Conservation (phyloP, 179 eudicot genomes). For the Pouteria campechiana region DNA sequence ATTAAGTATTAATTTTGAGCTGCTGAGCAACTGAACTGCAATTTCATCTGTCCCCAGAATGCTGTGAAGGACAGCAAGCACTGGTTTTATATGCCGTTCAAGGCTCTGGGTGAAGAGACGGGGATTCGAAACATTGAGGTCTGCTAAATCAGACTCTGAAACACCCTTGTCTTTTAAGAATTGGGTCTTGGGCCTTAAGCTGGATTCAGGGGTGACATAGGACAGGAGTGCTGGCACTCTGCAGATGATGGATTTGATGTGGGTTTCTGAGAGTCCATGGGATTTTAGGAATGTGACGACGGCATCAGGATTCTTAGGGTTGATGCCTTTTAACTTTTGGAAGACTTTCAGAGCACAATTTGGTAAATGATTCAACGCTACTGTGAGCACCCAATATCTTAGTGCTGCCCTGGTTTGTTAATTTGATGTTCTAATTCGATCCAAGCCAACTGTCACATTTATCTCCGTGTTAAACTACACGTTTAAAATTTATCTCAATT, state of each 20-base stretch:
- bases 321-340: too few species aligned
- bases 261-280: conserved; percentile 3
- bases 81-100: not conserved
- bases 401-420: too few species aligned
- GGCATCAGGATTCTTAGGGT: too few species aligned
- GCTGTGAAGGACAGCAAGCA: not conserved
- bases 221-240: not conserved
- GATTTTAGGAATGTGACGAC: too few species aligned
- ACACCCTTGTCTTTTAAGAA: not conserved
- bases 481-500: too few species aligned
- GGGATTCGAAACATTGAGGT: not conserved
- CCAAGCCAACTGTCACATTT: too few species aligned
- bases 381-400: too few species aligned
- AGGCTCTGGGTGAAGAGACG: not conserved
- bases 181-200: conserved; percentile 1
- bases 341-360: too few species aligned
- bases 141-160: not conserved
- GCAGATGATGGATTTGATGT: not conserved
- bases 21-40: not conserved
- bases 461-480: too few species aligned
- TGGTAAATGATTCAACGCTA: too few species aligned
- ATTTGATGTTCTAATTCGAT: too few species aligned
- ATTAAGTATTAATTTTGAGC: not conserved
- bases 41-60: not conserved
- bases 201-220: not conserved